Base-by-base conservation (phyloP, 495 filamentous ascomycete species). In the Filosporella fistucella region DNA sequence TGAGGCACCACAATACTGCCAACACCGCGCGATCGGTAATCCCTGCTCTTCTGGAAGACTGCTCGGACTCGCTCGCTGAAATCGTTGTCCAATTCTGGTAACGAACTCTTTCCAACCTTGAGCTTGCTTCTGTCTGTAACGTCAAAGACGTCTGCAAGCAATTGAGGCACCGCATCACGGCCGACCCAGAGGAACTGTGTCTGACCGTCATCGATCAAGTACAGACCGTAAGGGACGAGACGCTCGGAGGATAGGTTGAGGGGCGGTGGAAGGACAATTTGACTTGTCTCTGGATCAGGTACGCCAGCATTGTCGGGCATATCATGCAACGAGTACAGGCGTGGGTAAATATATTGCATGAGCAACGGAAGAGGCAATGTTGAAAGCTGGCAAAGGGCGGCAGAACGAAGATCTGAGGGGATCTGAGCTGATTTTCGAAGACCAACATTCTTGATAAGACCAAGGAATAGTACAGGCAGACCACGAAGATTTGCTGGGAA, bases 181-280 rank as follows among this genome's bases (percentile, higher is more conserved):
- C 93, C 93, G 21, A 98, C 80, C 94, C 94, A 98, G 43, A 98
- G 71, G 76, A 98, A 98, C 61, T 98, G 94, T 13, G 88, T 95
- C 63, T 96, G 91, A 13, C 89, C 90, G 60, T 98, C 93, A 59
- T 97, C 94, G 58, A 98, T 94, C 44, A 98, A 79, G 63, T 98
- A 97, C 1, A 97, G 77, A n/a, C 93, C 93, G 61, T 90, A 96
- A 0, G 88, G 78, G n/a, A 89, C 87, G 35, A 98, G 72, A 24
- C 84, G 78, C 57, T 88, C 86, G 0, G 89, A 93, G 13, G 90
- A 89, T 52, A 97, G 75, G 64, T 96, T 97, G 59, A 87, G 65
- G 1, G 86, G 74, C 6, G 85, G 89, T 10, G 93, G 93, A 10
- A 98, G 80, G 18, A 85, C 70, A 47, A 91, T 96, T 58, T 93